Base-by-base conservation (phyloP, 2,329 filamentous ascomycete genomes). In the Aspergillus spinulosporus region DNA sequence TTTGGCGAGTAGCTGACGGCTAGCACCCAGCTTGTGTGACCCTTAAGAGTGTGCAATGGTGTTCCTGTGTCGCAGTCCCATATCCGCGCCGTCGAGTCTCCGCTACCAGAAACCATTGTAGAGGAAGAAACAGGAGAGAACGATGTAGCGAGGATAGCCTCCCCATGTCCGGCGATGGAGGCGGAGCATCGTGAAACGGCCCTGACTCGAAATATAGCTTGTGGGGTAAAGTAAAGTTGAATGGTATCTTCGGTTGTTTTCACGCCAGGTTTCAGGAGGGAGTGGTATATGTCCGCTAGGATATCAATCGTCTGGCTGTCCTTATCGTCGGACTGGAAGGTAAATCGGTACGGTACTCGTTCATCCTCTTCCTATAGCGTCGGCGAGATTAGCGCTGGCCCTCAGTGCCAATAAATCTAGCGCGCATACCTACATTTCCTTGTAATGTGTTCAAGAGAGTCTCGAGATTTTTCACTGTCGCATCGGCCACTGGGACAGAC, bases 31-130 rank as follows among this genome's bases (percentile, higher is more conserved):
- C 88, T 88, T 2, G 88, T 87, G 73, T 97, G 94, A 0, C 92
- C 92, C 65, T 90, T 88, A 48, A 97, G 76, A 0, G 92, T 97
- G 73, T 89, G 84, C 59, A 90, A 84, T 0, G 92, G 92, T 8
- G 92, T 97, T 47, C 92, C 92, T 0, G 92, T 97, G 67, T 97
- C 90, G 48, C 91, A 92, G 68, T 99, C 92, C 91, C 91, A 97
- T 76, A 97, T 88, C 55, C 93, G 81, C 0, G 92, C 93, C 1
- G 92, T 97, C 64, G 88, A 88, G 69, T 99, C 94, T 46, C 94
- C 94, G 59, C 88, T 91, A 0, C 93, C 94, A 1, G 90, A 96
- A 0, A 92, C 92, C 73, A 97, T 82, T 57, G 87, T 82, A 8
- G 86, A 85, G 28, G 89, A 93, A 5, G 84, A 86, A 37, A 84